A percentile compares a stretch with the other conserved stretches of the same genome.
phyloP scores from a whole-genome alignment of 495 filamentous ascomycete species.

The Thozetella sp. region DNA sequence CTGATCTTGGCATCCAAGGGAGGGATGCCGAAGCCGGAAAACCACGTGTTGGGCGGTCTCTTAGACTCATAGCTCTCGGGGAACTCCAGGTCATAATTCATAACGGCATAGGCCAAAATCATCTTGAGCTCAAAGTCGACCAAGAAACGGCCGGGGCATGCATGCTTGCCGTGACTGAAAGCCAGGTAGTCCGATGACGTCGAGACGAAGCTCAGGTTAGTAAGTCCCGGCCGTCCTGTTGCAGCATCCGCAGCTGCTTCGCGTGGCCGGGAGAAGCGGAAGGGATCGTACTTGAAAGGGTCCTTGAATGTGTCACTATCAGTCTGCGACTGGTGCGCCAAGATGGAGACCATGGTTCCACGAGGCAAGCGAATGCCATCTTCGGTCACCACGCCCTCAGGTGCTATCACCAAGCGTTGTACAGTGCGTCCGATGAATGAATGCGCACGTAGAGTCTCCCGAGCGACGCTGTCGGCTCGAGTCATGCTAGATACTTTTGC shows the following conservation, averaged over 20 bases:
- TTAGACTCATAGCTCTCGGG: conserved; percentile 24
- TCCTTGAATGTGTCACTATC: conserved; percentile 30
- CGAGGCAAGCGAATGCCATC: conserved; percentile 33
- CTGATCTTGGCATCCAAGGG: conserved; percentile 26
- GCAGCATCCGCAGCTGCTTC: conserved; percentile 11
- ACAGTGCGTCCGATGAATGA: conserved; percentile 30
- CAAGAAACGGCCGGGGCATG: conserved; percentile 47
- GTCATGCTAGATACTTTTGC: conserved; percentile 30
- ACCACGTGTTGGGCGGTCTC: conserved; percentile 26
- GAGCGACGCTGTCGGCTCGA: conserved; percentile 33
- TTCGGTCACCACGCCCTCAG: conserved; percentile 19
- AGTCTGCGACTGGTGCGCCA: conserved; percentile 27
- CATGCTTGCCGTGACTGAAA: conserved; percentile 47
- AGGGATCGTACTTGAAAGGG: conserved; percentile 18
- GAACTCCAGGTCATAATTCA: conserved; percentile 41
- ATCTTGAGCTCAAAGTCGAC: conserved; percentile 41
- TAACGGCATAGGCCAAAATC: conserved; percentile 28
- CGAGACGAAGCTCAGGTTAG: conserved; percentile 14
- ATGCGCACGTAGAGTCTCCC: conserved; percentile 39
- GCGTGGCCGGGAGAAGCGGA: conserved; percentile 18
- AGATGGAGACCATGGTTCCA: conserved; percentile 20
- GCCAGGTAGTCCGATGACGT: conserved; percentile 18
- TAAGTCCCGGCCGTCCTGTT: conserved; percentile 5
- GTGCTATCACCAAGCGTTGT: conserved; percentile 27
- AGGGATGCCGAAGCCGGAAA: conserved; percentile 27